Evolutionary conservation across 1,284 basidiomycete species (phyloP), one percentile per base, ranked within the genome.

Genomic region (Butyriboletus appendiculatus): DNA sequence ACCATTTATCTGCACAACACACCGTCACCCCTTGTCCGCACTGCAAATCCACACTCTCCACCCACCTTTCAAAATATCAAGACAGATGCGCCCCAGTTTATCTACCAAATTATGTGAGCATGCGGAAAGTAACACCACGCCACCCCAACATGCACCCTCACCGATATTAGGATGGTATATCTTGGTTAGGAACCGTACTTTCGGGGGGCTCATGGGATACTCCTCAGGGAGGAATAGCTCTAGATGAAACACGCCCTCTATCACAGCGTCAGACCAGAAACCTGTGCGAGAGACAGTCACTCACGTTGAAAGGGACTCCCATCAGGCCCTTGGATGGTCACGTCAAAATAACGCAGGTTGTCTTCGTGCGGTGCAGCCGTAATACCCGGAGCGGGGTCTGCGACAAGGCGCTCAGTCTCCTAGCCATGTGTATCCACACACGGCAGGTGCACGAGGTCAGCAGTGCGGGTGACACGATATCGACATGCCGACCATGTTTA

Each of bases 121-220:
- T n/a, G 24, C 59, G 62, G 61, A 50, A 45, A 51, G 41, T 18
- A 47, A 32, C 48, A 53, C 53, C 61, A 65, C 55, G 33, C 50
- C 32, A 45, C 41, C 53, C 37, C 33, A 60, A 45, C 51, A 28
- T 45, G 50, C 45, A 24, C 39, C 43, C 81, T 67, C 68, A 96
- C 95, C 96, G 74, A 99, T 99, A 75, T 99, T 99, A 35, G 97
- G 97, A 75, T 99, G 97, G 79, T 99, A 99, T 79, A 99, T 97
- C 88, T 97, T 97, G 58, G 96, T 98, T 63, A 98, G 77, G 80
- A 99, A 99, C 60, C 97, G 85, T 54, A 99, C 97, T 76, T 98
- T 99, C 32, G 97, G 97, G 0, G 97, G 96, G 49, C 91, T 92
- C 96, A 99, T 98, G 2, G 96, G 96, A 74, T 99, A 99, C 71